Conservation (phyloP, 495 filamentous ascomycete genomes). For the Pyrenopolyporus hunteri region DNA sequence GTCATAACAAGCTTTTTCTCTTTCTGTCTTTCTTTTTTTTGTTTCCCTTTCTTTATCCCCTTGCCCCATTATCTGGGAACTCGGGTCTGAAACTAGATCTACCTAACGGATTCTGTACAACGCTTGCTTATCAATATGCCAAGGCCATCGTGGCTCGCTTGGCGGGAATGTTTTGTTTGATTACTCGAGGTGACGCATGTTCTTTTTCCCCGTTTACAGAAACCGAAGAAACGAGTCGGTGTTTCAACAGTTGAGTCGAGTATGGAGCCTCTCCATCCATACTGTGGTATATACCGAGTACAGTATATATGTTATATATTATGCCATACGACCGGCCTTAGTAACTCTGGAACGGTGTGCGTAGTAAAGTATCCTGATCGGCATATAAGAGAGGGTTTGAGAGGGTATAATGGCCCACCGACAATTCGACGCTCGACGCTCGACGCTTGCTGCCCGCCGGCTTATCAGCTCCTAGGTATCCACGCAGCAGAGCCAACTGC, state of each 20-base stretch:
- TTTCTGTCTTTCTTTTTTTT: not conserved
- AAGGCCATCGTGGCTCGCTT: conserved; percentile 10
- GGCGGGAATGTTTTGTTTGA: conserved; percentile 19
- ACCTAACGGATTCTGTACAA: not conserved
- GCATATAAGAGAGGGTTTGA: too few relatives aligned
- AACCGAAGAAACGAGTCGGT: conserved; percentile 11
- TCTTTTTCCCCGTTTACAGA: conserved; percentile 6
- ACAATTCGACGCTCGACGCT: too few relatives aligned
- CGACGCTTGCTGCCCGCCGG: too few relatives aligned
- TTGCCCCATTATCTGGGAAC: not conserved
- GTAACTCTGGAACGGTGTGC: too few relatives aligned
- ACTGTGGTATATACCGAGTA: conserved; percentile 10
- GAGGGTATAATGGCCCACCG: too few relatives aligned
- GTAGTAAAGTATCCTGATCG: too few relatives aligned
- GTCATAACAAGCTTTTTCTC: conserved; percentile 30
- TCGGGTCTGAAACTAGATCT: conserved; percentile 18
- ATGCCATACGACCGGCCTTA: too few relatives aligned
- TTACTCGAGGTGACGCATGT: not conserved
- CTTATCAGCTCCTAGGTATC: too few relatives aligned
- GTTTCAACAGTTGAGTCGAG: conserved; percentile 23
- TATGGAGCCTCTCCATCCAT: not conserved
- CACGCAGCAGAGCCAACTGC: too few relatives aligned
- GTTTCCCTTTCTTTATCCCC: not conserved
- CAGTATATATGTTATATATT: too few relatives aligned
- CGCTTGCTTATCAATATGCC: conserved; percentile 5